Evolutionary conservation across 257 asterid genomes (phyloP).

Genomic region (Leptodermis oblonga): DNA sequence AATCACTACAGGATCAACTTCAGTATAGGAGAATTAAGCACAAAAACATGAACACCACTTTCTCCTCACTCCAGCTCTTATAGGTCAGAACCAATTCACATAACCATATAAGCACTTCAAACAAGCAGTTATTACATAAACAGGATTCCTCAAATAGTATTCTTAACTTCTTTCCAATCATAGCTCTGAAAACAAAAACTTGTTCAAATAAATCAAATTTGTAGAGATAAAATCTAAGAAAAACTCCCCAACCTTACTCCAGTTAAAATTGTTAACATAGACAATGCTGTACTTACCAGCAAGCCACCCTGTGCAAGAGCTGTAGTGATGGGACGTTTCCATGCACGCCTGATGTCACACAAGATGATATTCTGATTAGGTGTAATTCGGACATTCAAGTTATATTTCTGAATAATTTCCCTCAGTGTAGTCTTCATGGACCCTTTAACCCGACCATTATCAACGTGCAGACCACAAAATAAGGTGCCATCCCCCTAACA

Average conservation of each 20-base stretch:
- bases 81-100: not conserved
- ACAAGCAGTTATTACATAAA: not conserved
- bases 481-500: slow-evolving; percentile 85
- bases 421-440: slow-evolving; percentile 69
- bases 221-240: not conserved
- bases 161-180: not conserved
- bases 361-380: slow-evolving; percentile 89
- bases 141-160: not conserved
- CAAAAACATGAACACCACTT: not conserved
- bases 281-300: slow-evolving; percentile 44
- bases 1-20: not conserved
- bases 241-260: slow-evolving; percentile 1
- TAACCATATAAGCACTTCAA: not conserved
- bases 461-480: slow-evolving; percentile 94
- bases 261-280: not conserved
- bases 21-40: not conserved
- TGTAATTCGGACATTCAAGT: slow-evolving; percentile 79
- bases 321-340: slow-evolving; percentile 81
- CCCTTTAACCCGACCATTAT: slow-evolving; percentile 84
- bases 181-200: not conserved
- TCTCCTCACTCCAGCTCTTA: not conserved
- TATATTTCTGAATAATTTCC: slow-evolving; percentile 85
- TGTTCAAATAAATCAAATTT: not conserved
- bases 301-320: slow-evolving; percentile 96
- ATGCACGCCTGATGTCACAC: slow-evolving; percentile 69